These are phyloP conservation scores for Neocatenulostroma microsporum DNA, from an alignment of 2,329 filamentous ascomycete genomes.

Conservation along the genomic window DNA sequence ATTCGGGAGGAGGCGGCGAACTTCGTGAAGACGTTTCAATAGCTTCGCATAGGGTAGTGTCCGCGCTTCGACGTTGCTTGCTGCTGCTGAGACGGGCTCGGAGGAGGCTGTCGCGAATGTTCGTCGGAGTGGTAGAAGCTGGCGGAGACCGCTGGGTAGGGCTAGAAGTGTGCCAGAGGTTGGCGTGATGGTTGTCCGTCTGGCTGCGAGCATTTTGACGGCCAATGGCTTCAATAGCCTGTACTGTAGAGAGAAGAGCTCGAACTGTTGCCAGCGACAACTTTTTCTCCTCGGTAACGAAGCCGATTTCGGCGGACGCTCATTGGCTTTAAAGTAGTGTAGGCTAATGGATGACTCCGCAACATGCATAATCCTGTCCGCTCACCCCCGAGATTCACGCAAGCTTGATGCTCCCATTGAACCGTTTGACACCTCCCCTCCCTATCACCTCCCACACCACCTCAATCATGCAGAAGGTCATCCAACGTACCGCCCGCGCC, in stretches of 20 bases:
- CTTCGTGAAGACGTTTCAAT: constrained; percentile 65
- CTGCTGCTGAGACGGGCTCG: constrained; percentile 12
- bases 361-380: no score
- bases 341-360: no score
- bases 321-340: no score
- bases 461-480: constrained; percentile 59
- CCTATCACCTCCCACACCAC: not conserved
- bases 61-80: constrained; percentile 42
- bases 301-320: no score
- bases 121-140: constrained; percentile 18
- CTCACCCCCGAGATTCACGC: no score
- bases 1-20: constrained; percentile 59
- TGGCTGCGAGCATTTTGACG: constrained; percentile 3
- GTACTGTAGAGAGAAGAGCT: not conserved
- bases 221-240: not conserved
- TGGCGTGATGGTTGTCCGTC: not conserved
- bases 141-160: constrained; percentile 9
- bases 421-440: not conserved
- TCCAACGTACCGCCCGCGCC: constrained; percentile 58
- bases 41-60: constrained; percentile 78
- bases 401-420: no score
- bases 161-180: constrained; percentile 3
- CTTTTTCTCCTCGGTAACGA: no score
- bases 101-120: constrained; percentile 26
- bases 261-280: no score